Conservation (phyloP, 495 filamentous ascomycete species). For the Pyronema omphalodes region DNA sequence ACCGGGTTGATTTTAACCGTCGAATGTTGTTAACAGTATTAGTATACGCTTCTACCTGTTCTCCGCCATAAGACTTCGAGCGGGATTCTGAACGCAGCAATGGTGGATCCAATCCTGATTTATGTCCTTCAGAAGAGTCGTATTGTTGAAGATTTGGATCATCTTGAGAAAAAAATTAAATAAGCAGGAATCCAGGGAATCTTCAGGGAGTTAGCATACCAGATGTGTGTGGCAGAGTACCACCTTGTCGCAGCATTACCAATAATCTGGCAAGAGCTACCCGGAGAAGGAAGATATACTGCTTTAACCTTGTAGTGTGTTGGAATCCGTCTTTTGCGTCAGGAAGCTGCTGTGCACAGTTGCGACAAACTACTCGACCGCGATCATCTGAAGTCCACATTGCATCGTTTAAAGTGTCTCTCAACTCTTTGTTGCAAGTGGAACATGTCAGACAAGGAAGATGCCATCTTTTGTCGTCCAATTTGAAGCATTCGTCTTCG, state of each 20-base stretch:
- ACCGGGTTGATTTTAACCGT: constrained; percentile 71
- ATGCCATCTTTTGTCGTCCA: constrained; percentile 65
- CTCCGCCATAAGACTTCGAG: constrained; percentile 55
- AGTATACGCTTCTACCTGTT: constrained; percentile 57
- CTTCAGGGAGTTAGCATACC: constrained; percentile 27
- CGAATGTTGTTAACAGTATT: constrained; percentile 92
- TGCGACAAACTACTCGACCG: constrained; percentile 46
- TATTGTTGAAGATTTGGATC: constrained; percentile 52
- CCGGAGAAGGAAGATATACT: constrained; percentile 81
- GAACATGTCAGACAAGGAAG: constrained; percentile 57
- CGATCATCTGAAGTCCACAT: constrained; percentile 42
- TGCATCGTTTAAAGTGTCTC: constrained; percentile 41
- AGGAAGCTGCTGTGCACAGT: constrained; percentile 38
- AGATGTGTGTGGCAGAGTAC: constrained; percentile 55
- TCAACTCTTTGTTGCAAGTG: constrained; percentile 56
- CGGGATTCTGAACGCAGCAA: constrained; percentile 45
- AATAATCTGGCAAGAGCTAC: constrained; percentile 83
- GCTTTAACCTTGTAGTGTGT: constrained; percentile 62
- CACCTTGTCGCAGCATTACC: constrained; percentile 63
- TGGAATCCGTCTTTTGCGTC: constrained; percentile 39
- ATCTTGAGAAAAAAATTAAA: constrained; percentile 30
- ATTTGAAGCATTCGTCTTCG: constrained; percentile 73
- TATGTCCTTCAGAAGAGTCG: constrained; percentile 47
- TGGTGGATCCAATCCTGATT: constrained; percentile 30
- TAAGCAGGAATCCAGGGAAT: not conserved